Conservation (phyloP, 345 rosid species). For the Euphorbia pulcherrima region DNA sequence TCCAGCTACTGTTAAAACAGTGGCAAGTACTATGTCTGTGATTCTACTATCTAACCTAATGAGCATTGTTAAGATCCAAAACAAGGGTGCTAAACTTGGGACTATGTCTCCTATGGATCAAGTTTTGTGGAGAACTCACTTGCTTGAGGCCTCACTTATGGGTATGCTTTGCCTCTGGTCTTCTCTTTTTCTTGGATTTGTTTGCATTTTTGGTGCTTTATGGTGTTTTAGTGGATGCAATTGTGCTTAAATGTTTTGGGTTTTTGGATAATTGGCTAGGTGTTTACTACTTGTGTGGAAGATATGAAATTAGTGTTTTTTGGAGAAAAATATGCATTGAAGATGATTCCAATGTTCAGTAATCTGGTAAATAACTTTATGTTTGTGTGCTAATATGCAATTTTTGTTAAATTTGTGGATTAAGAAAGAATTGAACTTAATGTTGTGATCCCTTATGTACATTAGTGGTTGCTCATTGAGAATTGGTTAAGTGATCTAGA, state of each 20-base stretch:
- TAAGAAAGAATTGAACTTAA: constrained; percentile 8
- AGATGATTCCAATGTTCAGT: background rate
- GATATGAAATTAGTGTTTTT: background rate
- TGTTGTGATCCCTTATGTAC: background rate
- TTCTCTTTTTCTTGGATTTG: background rate
- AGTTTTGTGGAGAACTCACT: constrained; percentile 94
- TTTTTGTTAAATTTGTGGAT: background rate
- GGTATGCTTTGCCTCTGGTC: constrained; percentile 38
- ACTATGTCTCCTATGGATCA: constrained; percentile 99
- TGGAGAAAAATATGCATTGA: background rate
- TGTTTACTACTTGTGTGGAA: background rate
- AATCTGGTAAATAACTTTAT: background rate
- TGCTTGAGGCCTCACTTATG: constrained; percentile 95
- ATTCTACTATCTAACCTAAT: constrained; percentile 72
- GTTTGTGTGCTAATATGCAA: background rate
- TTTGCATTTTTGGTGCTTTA: background rate
- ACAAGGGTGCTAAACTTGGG: constrained; percentile 93
- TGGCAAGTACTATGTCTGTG: constrained; percentile 88
- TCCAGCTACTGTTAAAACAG: constrained; percentile 90
- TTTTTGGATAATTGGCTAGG: background rate
- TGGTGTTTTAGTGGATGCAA: background rate
- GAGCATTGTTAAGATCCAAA: constrained; percentile 93
- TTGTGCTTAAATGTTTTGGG: background rate
- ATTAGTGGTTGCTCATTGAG: background rate
- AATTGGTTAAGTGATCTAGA: background rate